Base-by-base conservation (phyloP, 2,329 filamentous ascomycete species). In the Coniochaeta prunicola region DNA sequence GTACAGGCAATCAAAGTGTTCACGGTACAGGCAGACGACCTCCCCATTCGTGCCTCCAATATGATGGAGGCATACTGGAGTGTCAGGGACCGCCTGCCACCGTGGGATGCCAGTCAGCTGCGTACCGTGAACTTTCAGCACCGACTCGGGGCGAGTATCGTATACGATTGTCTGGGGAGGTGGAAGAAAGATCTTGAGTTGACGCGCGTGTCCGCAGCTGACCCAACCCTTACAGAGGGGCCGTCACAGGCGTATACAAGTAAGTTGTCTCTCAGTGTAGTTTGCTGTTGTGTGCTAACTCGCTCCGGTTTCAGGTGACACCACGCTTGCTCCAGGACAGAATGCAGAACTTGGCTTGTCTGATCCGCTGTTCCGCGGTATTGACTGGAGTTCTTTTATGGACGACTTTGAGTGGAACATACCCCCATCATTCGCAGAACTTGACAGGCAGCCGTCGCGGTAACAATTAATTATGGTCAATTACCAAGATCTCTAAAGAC, bases 51-150 rank as follows among this genome's bases (percentile, higher is more conserved):
- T 17, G 73, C 73, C 0, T 69, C 73, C 38, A 71, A 74, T 59
- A 75, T 83, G 60, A 70, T 82, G 50, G 79, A 81, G 64, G 76
- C 76, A 1, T 83, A 74, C 59, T 81, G 75, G 78, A 72, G 69
- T 31, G 68, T 75, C 53, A 70, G 73, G 26, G 69, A 71, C 59
- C 60, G 70, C n/a, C 64, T 70, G 12, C 63, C 65, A 4, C 64
- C 62, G 38, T 68, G 72, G 50, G 72, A 74, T 9, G 71, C 75
- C 0, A 74, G 74, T 1, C 68, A 70, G 13, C 53, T 57, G 12
- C 60, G 58, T 1, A 53, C 62, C 13, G 57, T 57, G 4, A 54
- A 61, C 4, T 76, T 77, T 36, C 74, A 76, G 2, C 74, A 77
- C 60, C 76, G 80, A 1, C 72, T 82, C 4, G 74, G 76, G 17